Evolutionary conservation across 805 yeast species (phyloP), one percentile per base, ranked within the genome.

Genomic region (Tetrapisispora fleetii): DNA sequence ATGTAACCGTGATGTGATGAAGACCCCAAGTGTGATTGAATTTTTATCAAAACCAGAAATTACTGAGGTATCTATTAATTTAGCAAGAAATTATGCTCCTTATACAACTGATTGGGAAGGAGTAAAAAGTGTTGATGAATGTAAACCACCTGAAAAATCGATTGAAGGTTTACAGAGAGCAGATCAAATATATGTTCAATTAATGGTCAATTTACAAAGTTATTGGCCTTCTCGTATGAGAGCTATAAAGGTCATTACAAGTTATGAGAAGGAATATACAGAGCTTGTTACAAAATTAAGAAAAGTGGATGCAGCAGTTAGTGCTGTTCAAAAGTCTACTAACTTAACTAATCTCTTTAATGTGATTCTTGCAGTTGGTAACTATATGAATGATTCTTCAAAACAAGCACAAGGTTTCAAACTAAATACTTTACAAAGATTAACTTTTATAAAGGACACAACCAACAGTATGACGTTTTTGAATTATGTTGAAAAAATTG

Each of bases 341-440:
- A 78, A 80, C 46, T 73, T 95, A 59, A 77, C 80, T 52, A 76
- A 79, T 48, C 80, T 93, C 16, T 76, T 95, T 59, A 89, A 86
- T 49, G 79, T 93, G 43, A 91, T 93, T 52, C 71, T 90, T 53
- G 82, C 90, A 4, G 93, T 93, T 45, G 99, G 99, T 50, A 93
- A 93, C 64, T 91, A 82, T 64, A 93, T 93, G 99, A 93, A 95
- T 63, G 96, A 89, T 58, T 72, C 80, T n/a, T 74, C 87, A 2
- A 90, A 89, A 58, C 95, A 89, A 63, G 98, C 97, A 1, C 76
- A 78, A 54, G 99, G 99, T 3, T 95, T 95, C 74, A 84, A 85
- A 58, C 71, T 93, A 51, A 83, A 86, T 41, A 86, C 96, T n/a
- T 73, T 93, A 47, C 96, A 89, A 59, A 72, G 98, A 56, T 74